A percentile compares a stretch with the other conserved stretches of the same genome.
Evolutionary conservation across 805 yeast species (phyloP).

Genomic region (Saccharomycopsis sp.): DNA sequence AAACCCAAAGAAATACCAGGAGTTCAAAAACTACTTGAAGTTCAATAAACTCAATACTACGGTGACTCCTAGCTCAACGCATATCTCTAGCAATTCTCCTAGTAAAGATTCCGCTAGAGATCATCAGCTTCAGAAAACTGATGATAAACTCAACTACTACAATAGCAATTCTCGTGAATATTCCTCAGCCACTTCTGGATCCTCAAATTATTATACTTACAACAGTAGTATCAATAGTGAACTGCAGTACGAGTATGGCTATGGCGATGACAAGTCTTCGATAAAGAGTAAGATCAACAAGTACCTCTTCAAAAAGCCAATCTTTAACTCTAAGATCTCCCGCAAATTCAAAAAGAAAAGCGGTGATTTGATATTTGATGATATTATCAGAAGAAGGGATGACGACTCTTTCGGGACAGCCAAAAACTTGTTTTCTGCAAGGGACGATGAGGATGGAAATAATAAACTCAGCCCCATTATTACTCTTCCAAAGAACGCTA

Average conservation of each 20-base stretch:
- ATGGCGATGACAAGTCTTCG: slow-evolving; percentile 12
- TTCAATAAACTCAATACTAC: slow-evolving; percentile 28
- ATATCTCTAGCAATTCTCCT: slow-evolving; percentile 2
- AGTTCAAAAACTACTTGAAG: slow-evolving; percentile 33
- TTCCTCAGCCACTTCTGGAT: neutral
- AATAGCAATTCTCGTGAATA: slow-evolving; percentile 23
- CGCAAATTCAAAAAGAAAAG: slow-evolving; percentile 23
- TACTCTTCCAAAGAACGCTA: slow-evolving; percentile 6
- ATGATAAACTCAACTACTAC: slow-evolving; percentile 8
- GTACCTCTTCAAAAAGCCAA: slow-evolving; percentile 22
- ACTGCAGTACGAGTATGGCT: slow-evolving; percentile 11
- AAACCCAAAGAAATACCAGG: slow-evolving; percentile 34
- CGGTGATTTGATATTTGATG: slow-evolving; percentile 22
- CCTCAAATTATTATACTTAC: slow-evolving; percentile 18
- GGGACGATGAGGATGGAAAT: neutral
- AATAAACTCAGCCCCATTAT: slow-evolving; percentile 9
- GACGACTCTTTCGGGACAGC: slow-evolving; percentile 18
- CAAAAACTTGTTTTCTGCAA: neutral
- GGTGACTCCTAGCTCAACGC: slow-evolving; percentile 13
- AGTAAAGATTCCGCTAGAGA: slow-evolving; percentile 10
- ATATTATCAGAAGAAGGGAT: slow-evolving; percentile 13
- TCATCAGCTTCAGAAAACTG: slow-evolving; percentile 10
- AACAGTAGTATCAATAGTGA: slow-evolving; percentile 22
- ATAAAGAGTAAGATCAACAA: slow-evolving; percentile 21
- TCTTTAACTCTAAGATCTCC: slow-evolving; percentile 28